phyloP scores from a whole-genome alignment of 331 rosid genomes.

The Malus hybrid region DNA sequence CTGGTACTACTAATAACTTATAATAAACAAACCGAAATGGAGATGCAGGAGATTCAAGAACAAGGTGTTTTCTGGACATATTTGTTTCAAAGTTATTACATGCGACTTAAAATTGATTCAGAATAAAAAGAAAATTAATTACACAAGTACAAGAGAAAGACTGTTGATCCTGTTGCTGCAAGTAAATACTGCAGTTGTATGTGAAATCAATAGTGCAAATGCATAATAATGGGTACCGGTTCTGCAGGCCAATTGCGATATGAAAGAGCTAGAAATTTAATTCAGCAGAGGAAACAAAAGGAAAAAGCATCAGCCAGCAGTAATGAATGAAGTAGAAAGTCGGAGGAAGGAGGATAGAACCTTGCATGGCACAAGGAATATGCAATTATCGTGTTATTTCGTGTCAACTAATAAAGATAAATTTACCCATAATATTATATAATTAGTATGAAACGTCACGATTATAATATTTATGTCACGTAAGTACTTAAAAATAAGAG shows the following conservation, averaged over 20 bases:
- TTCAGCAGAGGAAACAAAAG: not conserved
- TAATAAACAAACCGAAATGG: no score
- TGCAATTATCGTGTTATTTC: not conserved
- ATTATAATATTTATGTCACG: not conserved
- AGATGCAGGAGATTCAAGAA: not conserved
- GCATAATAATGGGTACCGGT: not conserved
- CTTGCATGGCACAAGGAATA: not conserved
- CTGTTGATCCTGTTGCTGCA: not conserved
- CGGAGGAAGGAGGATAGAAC: not conserved
- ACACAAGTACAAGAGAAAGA: not conserved
- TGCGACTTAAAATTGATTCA: not conserved
- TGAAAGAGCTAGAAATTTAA: not conserved
- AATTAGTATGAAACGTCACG: no score
- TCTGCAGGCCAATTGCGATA: not conserved
- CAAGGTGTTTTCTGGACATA: not conserved
- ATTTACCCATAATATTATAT: not conserved
- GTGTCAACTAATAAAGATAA: not conserved
- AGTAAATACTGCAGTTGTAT: not conserved
- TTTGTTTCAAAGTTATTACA: not conserved
- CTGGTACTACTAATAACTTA: not conserved
- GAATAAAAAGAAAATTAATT: not conserved
- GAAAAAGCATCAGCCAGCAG: not conserved
- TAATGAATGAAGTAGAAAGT: not conserved
- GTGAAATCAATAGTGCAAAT: conserved; percentile 7
- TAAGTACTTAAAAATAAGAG: not conserved